A percentile compares a stretch with the other conserved stretches of the same genome.
These are phyloP conservation scores for Apiospora pterosperma DNA, from an alignment of 2,329 filamentous ascomycete genomes.

Conservation along the genomic window DNA sequence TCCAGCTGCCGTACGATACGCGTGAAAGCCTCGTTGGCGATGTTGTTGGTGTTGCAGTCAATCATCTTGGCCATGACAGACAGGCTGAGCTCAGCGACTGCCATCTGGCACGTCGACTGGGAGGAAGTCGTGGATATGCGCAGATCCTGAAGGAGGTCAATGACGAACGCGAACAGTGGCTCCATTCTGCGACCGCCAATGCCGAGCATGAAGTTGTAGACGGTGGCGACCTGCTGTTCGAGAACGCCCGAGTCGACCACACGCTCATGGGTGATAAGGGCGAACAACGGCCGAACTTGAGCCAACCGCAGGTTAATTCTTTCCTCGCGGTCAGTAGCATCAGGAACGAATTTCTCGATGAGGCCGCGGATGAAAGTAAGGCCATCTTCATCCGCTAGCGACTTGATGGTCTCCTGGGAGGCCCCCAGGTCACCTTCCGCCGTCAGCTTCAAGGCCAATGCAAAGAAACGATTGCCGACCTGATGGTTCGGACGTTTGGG, in stretches of 20 bases:
- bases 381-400: slow-evolving; percentile 24
- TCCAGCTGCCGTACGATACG: slow-evolving; percentile 12
- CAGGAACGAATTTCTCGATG: too few relatives aligned
- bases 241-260: slow-evolving; percentile 34
- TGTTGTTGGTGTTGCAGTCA: slow-evolving; percentile 32
- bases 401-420: slow-evolving; percentile 26
- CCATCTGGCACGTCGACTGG: slow-evolving; percentile 6
- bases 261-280: slow-evolving; percentile 30
- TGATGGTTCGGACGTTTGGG: background rate
- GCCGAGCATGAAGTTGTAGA: slow-evolving; percentile 33
- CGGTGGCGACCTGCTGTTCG: slow-evolving; percentile 31
- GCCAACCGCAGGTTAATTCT: too few relatives aligned
- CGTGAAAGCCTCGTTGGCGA: slow-evolving; percentile 25
- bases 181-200: slow-evolving; percentile 28
- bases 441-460: slow-evolving; percentile 25
- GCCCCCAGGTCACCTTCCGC: slow-evolving; percentile 26
- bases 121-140: too few relatives aligned
- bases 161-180: slow-evolving; percentile 28
- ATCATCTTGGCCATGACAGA: slow-evolving; percentile 30
- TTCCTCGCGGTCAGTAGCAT: too few relatives aligned
- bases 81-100: slow-evolving; percentile 17
- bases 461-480: slow-evolving; percentile 22
- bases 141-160: slow-evolving; percentile 13
- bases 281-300: slow-evolving; percentile 29
- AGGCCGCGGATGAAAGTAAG: slow-evolving; percentile 22